phyloP scores from a whole-genome alignment of 2,329 filamentous ascomycete genomes.

The Fusarium oxysporum region DNA sequence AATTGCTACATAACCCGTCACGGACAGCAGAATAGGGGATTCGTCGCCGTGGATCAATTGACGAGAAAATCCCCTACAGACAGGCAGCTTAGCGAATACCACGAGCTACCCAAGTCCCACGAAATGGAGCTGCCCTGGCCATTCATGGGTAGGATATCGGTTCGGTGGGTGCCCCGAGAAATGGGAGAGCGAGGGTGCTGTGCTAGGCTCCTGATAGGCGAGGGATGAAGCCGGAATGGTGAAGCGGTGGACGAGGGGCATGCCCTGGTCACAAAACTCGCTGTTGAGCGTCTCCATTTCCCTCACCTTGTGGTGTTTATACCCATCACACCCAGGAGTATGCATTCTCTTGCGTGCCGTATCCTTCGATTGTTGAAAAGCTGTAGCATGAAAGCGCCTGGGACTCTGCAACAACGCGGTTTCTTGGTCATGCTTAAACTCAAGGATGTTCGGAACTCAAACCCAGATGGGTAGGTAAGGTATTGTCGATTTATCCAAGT shows the following conservation, averaged over 20 bases:
- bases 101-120: constrained; percentile 23
- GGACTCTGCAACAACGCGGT: constrained; percentile 1
- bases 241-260: constrained; percentile 38
- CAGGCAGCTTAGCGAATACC: constrained; percentile 15
- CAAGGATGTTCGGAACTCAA: constrained; percentile 23
- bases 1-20: constrained; percentile 2
- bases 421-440: constrained; percentile 6
- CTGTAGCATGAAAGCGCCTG: not conserved
- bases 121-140: constrained; percentile 26
- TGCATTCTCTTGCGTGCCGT: not conserved
- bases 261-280: constrained; percentile 34
- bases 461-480: constrained; percentile 17
- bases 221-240: constrained; percentile 40
- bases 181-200: constrained; percentile 39
- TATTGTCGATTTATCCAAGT: constrained; percentile 8
- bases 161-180: constrained; percentile 34
- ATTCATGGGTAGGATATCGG: constrained; percentile 34
- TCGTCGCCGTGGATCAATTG: not conserved
- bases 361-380: not conserved
- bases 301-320: constrained; percentile 28
- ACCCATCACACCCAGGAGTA: constrained; percentile 7
- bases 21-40: constrained; percentile 19
- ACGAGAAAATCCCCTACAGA: constrained; percentile 7
- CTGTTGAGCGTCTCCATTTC: constrained; percentile 27
- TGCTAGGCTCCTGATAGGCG: constrained; percentile 38